Conservation (phyloP, 306 rosid species). For the Calophaca sinica region DNA sequence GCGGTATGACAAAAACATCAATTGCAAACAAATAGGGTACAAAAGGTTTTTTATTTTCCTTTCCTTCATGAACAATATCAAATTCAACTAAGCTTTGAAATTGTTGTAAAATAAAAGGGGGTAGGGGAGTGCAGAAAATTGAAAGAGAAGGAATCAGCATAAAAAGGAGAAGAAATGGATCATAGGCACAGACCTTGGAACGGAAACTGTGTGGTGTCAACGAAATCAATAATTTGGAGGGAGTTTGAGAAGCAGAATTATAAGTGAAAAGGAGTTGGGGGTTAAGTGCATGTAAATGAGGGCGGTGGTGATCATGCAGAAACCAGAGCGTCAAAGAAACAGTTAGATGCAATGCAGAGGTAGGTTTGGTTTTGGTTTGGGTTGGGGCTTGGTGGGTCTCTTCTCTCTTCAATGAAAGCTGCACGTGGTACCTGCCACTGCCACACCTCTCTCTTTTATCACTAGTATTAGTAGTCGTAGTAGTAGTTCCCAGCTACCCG, state of each 20-base stretch:
- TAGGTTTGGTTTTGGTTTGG: constrained; percentile 63
- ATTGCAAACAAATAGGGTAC: constrained; percentile 1
- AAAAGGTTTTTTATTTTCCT: not conserved
- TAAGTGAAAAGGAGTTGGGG: constrained; percentile 24
- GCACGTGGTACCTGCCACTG: constrained; percentile 79
- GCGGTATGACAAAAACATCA: constrained; percentile 33
- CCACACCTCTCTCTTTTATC: constrained; percentile 43
- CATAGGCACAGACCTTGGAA: constrained; percentile 54
- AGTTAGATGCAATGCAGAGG: constrained; percentile 28
- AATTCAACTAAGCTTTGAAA: too few species aligned
- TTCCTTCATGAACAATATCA: constrained; percentile 3
- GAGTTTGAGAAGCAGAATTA: constrained; percentile 40
- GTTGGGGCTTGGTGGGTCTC: constrained; percentile 36
- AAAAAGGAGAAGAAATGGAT: constrained; percentile 18
- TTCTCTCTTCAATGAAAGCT: constrained; percentile 47
- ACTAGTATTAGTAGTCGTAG: constrained; percentile 30
- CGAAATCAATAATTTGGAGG: constrained; percentile 37
- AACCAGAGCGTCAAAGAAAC: not conserved
- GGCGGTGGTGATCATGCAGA: constrained; percentile 32
- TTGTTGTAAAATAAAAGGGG: not conserved
- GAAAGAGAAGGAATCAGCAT: constrained; percentile 25
- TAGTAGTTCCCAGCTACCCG: constrained; percentile 65
- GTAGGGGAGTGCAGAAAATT: not conserved
- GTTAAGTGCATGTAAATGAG: not conserved
- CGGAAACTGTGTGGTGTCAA: constrained; percentile 4